A percentile compares a stretch with the other conserved stretches of the same genome.
Conservation (phyloP, 179 eudicot genomes). For the Amaranthus tricolor region DNA sequence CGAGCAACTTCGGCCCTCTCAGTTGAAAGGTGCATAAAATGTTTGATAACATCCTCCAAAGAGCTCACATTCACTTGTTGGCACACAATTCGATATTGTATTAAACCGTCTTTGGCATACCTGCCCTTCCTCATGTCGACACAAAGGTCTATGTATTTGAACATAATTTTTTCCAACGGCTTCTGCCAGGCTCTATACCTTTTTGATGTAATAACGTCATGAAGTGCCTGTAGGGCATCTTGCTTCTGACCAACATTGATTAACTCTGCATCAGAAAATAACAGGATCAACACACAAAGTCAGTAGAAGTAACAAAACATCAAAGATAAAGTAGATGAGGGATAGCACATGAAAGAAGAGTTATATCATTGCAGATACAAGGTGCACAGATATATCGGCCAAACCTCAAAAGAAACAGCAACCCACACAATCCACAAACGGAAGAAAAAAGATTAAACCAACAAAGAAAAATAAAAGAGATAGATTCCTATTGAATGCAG, state of each 20-base stretch:
- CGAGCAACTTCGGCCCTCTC: conserved; percentile 88
- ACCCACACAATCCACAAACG: neutral
- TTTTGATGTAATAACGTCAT: conserved; percentile 77
- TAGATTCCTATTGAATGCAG: too few relatives aligned
- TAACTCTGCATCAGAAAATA: conserved; percentile 50
- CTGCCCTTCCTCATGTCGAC: conserved; percentile 88
- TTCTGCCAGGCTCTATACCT: conserved; percentile 90
- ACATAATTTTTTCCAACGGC: conserved; percentile 74
- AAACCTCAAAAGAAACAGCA: neutral
- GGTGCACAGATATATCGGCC: neutral
- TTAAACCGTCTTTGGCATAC: conserved; percentile 89
- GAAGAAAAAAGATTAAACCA: neutral
- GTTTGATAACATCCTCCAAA: conserved; percentile 89
- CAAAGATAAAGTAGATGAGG: neutral
- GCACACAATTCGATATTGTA: conserved; percentile 84
- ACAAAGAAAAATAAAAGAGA: too few relatives aligned
- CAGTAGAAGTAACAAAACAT: neutral
- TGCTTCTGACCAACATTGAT: conserved; percentile 88
- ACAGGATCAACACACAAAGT: neutral
- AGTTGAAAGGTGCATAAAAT: conserved; percentile 84
- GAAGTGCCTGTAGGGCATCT: conserved; percentile 86
- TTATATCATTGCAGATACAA: neutral
- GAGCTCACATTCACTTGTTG: conserved; percentile 90
- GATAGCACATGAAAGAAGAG: neutral
- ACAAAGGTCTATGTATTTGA: conserved; percentile 78